Evolutionary conservation across 805 yeast species (phyloP), one percentile per base, ranked within the genome.

Genomic region (Vanderwaltozyma yarrowii): DNA sequence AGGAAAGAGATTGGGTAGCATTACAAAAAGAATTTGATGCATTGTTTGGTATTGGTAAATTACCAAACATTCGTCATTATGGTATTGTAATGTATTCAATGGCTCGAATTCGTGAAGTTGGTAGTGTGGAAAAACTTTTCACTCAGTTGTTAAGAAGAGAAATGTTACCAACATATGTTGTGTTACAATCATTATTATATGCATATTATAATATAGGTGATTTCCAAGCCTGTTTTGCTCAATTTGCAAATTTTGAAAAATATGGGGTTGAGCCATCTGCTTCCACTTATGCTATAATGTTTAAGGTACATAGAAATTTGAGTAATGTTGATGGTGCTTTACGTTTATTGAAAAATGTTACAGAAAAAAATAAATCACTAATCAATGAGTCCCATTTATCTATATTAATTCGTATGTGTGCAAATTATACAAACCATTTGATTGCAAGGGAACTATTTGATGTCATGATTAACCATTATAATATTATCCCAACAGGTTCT

Each of bases 21-120:
- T 58, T 82, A 41, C 80, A 76, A 52, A 46, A 57, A 11, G 71
- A 71, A 34, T 80, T 80, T 52, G 79, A 76, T 48, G 66, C 63
- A 17, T 63, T 72, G 53, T 73, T 73, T 47, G 76, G 73, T 1
- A 55, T 63, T n/a, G 77, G 74, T 2, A 62, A 70, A 30, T 56
- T 73, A 19, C 82, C 83, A 1, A 67, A 67, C 34, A 58, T 66
- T 23, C 50, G 49, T 8, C 84, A 80, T 46, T 81, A 80, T 51
- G 65, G 71, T 3, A 69, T 75, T 14, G 76, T 79, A 11, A 76
- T 82, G 71, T 58, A 64, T 37, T 75, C 81, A 0, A 59, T 82
- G 42, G 77, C 83, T 1, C 44, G 50, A 4, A 52, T 62, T 25
- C 78, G 74, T 9, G 75, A 72, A 45, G 57, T 50, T 30, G 66